A percentile compares a stretch with the other conserved stretches of the same genome.
phyloP scores from a whole-genome alignment of 257 asterid genomes.

The Solanum pimpinellifolium region DNA sequence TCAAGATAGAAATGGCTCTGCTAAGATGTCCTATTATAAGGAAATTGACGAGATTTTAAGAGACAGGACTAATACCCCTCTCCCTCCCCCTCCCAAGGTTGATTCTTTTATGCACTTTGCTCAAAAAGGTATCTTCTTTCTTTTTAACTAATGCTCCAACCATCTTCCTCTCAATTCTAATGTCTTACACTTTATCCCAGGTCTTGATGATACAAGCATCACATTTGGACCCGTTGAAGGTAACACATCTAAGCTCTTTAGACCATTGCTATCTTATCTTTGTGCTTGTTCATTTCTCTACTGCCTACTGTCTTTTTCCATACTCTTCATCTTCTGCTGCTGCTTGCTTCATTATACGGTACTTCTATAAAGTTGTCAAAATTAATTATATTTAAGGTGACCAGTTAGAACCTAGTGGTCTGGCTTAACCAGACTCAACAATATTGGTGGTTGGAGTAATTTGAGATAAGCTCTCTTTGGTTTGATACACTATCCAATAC shows the following conservation, averaged over 20 bases:
- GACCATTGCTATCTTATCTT: neutral
- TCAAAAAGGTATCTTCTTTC: slow-evolving; percentile 47
- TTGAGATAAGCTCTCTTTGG: neutral
- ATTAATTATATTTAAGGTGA: neutral
- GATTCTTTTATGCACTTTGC: slow-evolving; percentile 77
- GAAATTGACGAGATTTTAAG: slow-evolving; percentile 68
- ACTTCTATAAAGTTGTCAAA: neutral
- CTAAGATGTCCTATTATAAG: slow-evolving; percentile 53
- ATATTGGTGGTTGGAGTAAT: neutral
- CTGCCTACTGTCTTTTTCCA: neutral
- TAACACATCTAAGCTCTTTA: neutral
- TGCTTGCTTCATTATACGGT: neutral
- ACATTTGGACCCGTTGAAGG: slow-evolving; percentile 29
- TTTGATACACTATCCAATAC: neutral
- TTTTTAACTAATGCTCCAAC: neutral
- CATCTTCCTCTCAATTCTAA: neutral
- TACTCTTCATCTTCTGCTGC: neutral
- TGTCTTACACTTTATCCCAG: slow-evolving; percentile 3
- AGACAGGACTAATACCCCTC: slow-evolving; percentile 40
- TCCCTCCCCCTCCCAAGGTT: slow-evolving; percentile 34
- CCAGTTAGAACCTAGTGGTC: neutral
- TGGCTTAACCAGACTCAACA: neutral
- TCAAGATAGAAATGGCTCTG: slow-evolving; percentile 37
- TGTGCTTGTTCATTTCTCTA: neutral
- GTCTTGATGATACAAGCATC: slow-evolving; percentile 16